Evolutionary conservation across 1,284 basidiomycete species (phyloP), one percentile per base, ranked within the genome.

Genomic region (Ceratobasidium sp.): DNA sequence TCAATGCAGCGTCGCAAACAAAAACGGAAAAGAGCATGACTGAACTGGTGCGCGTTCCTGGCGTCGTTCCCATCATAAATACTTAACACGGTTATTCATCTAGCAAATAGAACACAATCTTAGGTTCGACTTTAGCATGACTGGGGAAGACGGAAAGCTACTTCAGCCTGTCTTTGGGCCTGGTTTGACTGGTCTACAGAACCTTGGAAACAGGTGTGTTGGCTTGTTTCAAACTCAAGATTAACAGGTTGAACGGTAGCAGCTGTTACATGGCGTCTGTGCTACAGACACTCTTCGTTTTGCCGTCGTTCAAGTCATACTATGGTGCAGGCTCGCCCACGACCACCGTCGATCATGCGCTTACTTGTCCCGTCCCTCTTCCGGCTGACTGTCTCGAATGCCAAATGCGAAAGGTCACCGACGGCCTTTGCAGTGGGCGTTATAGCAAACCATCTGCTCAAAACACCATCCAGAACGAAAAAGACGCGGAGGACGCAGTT

Each of bases 1-100:
- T 99, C 82, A 92, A 95, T 76, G 90, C 98, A 0, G 85, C 89
- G 58, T 88, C 88, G 0, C 91, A 95, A 80, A 90, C 85, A 31
- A 99, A 99, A 84, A 99, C 96, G 0, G 96, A 98, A 81, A 98
- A 98, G 84, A 95, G 90, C 69, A 95, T 98, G 92, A 98, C 96
- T 0, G 97, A 99, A 81, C 85, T 99, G 74, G 94, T 95, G 76
- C 76, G 88, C 79, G 71, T 9, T 48, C 69, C 39, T 24, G 16
- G 14, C 43, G 19, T 34, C 39, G 39, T 22, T 31, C n/a, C 34
- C 7, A 16, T 14, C 16, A 16, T 1, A 19, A n/a, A 29, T 0
- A 6, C 56, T 58, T 48, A 49, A 31, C 27, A 27, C 27, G 14
- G 24, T 7, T n/a, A 62, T 43, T 76, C 46, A 59, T 5, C 2